phyloP scores from a whole-genome alignment of 2,329 filamentous ascomycete genomes.

The Claviceps africana region DNA sequence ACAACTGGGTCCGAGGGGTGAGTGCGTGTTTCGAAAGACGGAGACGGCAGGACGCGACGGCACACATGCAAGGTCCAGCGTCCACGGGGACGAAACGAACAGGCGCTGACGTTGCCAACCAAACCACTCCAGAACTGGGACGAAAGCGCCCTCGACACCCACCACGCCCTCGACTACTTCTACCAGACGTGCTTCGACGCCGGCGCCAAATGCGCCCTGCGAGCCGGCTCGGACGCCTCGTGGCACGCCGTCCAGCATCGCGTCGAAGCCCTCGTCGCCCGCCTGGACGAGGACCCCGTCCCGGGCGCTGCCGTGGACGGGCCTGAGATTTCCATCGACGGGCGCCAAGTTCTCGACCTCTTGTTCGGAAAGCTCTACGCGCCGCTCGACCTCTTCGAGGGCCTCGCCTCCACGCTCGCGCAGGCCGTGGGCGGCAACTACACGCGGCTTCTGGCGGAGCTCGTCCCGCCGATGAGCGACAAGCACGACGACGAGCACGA shows the following conservation, averaged over 20 bases:
- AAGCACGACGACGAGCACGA: neutral
- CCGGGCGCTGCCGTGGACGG: conserved; percentile 8
- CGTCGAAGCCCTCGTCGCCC: conserved; percentile 13
- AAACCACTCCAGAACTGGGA: conserved; percentile 17
- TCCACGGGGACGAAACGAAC: too few species aligned
- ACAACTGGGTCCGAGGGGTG: conserved; percentile 18
- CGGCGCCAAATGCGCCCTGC: conserved; percentile 3
- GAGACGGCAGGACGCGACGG: too few species aligned
- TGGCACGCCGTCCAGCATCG: conserved; percentile 7
- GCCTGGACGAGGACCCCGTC: conserved; percentile 12
- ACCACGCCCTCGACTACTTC: conserved; percentile 15
- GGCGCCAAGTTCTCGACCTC: conserved; percentile 4
- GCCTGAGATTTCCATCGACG: conserved; percentile 12
- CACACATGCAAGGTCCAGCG: too few species aligned
- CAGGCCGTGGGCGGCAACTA: conserved; percentile 1
- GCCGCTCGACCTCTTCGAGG: conserved; percentile 10
- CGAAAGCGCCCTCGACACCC: conserved; percentile 18
- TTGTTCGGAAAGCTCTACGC: conserved; percentile 16
- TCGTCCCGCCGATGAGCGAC: conserved; percentile 1
- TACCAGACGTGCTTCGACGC: conserved; percentile 18
- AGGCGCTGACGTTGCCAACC: too few species aligned
- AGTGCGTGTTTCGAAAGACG: conserved; percentile 6
- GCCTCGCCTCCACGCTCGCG: conserved; percentile 2
- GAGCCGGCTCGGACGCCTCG: neutral
- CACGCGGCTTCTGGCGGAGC: neutral